Base-by-base conservation (phyloP, 2,329 filamentous ascomycete species). In the Fusarium palustre region DNA sequence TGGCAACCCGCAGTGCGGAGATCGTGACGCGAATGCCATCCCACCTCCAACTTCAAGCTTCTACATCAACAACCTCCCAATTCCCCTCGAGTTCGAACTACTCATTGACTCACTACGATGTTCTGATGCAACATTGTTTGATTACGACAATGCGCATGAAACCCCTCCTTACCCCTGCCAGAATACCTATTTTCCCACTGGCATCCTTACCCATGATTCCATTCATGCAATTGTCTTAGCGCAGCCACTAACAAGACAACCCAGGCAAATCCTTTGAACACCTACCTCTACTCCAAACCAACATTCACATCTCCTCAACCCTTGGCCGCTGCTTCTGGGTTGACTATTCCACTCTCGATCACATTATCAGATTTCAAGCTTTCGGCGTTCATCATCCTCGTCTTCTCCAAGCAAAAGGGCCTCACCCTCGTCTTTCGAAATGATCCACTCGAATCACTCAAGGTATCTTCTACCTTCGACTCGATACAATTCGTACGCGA, bases 381-480 rank as follows among this genome's bases (percentile, higher is more conserved):
- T 52, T 97, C 94, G 6, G 96, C 95, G 13, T 98, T 99, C 79
- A 97, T 99, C 72, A 97, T 99, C 61, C 81, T 99, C 50, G 96
- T 99, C 66, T 99, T 99, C 79, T 98, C 95, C 5, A 95, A 94
- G 78, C 94, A 97, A 81, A 99, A 99, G 78, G 96, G 96, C 22
- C 87, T 99, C 59, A 99, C 96, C 2, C 86, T 99, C 48, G 96
- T 99, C 45, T 99, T 99, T 79, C 91, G 96, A 74, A 98, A 99
- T 86, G 96, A 99, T 78, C 96, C 96, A 7, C 89, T 99, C 66
- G 96, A 99, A 79, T 97, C 95, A 7, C 89, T 99, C 76, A 98
- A 97, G 83, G 96, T 99, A 71, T 98, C 95, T 1, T 98, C 95
- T 72, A 99, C 96, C 45, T 99, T 99, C 80, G 96, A 99, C 82